Base-by-base conservation (phyloP, 2,329 filamentous ascomycete genomes). In the Apiospora malaysiana region DNA sequence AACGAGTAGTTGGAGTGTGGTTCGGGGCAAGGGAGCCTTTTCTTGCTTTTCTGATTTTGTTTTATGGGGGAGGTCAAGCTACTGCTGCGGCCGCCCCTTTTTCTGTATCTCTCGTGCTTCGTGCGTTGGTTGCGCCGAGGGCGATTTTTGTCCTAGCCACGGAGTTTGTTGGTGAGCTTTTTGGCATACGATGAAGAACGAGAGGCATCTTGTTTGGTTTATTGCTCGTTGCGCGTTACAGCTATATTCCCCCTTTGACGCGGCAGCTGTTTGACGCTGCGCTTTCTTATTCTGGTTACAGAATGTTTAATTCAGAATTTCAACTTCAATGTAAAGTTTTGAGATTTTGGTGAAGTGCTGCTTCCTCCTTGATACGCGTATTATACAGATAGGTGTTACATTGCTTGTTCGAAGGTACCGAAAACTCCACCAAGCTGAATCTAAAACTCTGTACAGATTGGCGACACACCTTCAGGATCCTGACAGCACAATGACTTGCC, bases 141-240 rank as follows among this genome's bases (percentile, higher is more conserved):
- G 21, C 21, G 56, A 32, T 40, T 40, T 18, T 63, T 40, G 56
- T 47, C 69, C 65, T 70, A 69, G 70, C 69, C 70, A 72, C 43
- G 72, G 68, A 68, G 71, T 73, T 73, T 23, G 27, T n/a, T 63
- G 21, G 56, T 21, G 51, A 37, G 56, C 56, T 40, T 63, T 63
- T 63, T 63, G 56, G 56, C 9, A 40, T 40, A 63, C 18, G 32
- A 40, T 16, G 32, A 63, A 37, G 32, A 32, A 21, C 32, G 56
- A 40, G 56, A 40, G 46, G 56, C 23, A 47, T 51, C 8, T 49
- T n/a, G 51, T 46, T 37, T 66, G 66, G 32, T 71, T 63, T 37
- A 40, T 63, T 63, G 32, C 32, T 63, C 56, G n/a, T 63, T 59
- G 56, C 32, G 56, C 56, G 21, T 66, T 43, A 40, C 5, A 70